phyloP scores from a whole-genome alignment of 2,329 filamentous ascomycete genomes.

The Aspergillus sojae region DNA sequence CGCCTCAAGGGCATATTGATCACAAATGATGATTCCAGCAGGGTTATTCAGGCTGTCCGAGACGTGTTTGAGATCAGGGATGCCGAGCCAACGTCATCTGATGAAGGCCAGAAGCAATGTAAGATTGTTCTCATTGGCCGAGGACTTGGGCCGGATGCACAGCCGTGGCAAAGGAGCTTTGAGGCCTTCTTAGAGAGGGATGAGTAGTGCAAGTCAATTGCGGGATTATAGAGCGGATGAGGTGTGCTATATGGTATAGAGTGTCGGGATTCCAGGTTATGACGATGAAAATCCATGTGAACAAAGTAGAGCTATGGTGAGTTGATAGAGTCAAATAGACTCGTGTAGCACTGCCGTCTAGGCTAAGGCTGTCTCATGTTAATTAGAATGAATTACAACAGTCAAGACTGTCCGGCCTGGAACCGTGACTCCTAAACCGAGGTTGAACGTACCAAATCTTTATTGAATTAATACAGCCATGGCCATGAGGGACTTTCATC shows the following conservation, averaged over 20 bases:
- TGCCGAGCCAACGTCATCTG: constrained; percentile 26
- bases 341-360: background rate
- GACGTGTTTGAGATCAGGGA: constrained; percentile 94
- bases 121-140: constrained; percentile 53
- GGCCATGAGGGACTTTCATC: constrained; percentile 23
- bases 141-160: constrained; percentile 38
- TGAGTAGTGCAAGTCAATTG: constrained; percentile 7
- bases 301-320: background rate
- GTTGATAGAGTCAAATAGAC: background rate
- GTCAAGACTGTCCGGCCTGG: background rate
- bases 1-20: constrained; percentile 80
- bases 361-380: background rate
- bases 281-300: background rate
- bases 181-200: constrained; percentile 29
- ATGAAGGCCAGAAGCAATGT: constrained; percentile 32
- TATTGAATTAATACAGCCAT: constrained; percentile 35
- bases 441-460: constrained; percentile 17
- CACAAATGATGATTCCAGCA: constrained; percentile 64
- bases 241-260: background rate
- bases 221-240: background rate
- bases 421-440: background rate
- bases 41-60: constrained; percentile 86
- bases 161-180: constrained; percentile 40
- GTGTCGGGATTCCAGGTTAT: background rate
- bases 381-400: background rate